Conservation (phyloP, 179 eudicot genomes). For the Vitellaria paradoxa region DNA sequence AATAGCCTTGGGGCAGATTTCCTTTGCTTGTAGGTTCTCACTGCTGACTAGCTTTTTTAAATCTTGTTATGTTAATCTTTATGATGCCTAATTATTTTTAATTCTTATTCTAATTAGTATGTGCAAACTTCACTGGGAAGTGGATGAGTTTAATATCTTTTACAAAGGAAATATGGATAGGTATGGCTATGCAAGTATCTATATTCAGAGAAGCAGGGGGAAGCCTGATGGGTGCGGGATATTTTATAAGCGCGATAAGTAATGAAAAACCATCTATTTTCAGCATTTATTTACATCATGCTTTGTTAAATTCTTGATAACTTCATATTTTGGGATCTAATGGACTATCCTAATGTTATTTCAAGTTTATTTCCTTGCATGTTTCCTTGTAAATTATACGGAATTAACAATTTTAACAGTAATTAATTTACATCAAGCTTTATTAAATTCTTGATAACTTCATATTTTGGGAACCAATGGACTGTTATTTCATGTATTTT, state of each 20-base stretch:
- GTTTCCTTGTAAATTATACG: no score
- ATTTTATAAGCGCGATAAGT: constrained; percentile 67
- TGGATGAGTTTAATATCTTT: constrained; percentile 86
- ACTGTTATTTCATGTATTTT: not conserved
- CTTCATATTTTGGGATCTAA: not conserved
- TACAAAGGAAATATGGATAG: constrained; percentile 62
- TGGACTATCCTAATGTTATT: not conserved
- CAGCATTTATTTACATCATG: not conserved
- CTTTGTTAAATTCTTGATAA: not conserved
- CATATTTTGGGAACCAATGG: not conserved
- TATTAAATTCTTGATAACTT: not conserved
- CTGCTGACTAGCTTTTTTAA: not conserved
- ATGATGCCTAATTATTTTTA: not conserved
- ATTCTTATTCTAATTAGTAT: not conserved
- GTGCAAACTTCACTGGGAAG: constrained; percentile 45
- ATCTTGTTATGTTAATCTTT: not conserved
- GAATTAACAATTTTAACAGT: no score
- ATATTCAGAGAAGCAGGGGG: constrained; percentile 69
- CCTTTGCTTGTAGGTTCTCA: constrained; percentile 79
- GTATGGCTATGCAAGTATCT: constrained; percentile 71
- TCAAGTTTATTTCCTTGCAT: not conserved
- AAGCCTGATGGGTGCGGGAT: constrained; percentile 97
- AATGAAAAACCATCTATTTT: constrained; percentile 10
- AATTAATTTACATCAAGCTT: not conserved
- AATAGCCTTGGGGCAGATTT: constrained; percentile 67